Conservation (phyloP, 305 asterid genomes). For the Fraxinus platypoda region DNA sequence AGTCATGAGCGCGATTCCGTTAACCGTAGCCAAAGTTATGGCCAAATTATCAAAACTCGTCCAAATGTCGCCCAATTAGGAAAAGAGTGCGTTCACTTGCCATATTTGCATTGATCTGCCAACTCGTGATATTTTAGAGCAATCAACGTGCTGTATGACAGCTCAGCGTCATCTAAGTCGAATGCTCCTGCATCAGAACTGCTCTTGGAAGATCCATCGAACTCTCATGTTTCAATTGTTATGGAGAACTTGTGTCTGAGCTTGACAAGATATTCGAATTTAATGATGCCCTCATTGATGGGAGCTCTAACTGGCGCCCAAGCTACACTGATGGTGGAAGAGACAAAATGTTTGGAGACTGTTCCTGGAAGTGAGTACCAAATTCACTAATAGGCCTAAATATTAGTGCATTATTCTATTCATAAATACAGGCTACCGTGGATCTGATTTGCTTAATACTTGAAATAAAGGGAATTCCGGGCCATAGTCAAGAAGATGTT, state of each 20-base stretch:
- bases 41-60: too few species aligned
- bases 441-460: background rate
- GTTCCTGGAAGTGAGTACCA: background rate
- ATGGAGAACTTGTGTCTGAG: slow-evolving; percentile 9
- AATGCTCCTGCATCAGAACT: background rate
- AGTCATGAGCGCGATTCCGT: too few species aligned
- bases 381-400: background rate
- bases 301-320: slow-evolving; percentile 10
- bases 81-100: too few species aligned
- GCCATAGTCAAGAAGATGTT: slow-evolving; percentile 6
- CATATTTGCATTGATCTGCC: too few species aligned
- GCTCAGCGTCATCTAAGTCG: too few species aligned
- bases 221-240: slow-evolving; percentile 4
- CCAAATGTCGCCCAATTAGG: too few species aligned
- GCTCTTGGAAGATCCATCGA: slow-evolving; percentile 15
- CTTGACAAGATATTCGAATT: slow-evolving; percentile 14
- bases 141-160: too few species aligned
- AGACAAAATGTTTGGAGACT: background rate
- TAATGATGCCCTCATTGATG: background rate
- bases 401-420: background rate
- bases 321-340: slow-evolving; percentile 6
- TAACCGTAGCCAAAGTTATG: too few species aligned
- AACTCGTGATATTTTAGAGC: too few species aligned
- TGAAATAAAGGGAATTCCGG: background rate
- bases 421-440: background rate